A percentile compares a stretch with the other conserved stretches of the same genome.
Evolutionary conservation across 108 stramenopile species (phyloP).

Genomic region (Pseudonitzschia pungens): DNA sequence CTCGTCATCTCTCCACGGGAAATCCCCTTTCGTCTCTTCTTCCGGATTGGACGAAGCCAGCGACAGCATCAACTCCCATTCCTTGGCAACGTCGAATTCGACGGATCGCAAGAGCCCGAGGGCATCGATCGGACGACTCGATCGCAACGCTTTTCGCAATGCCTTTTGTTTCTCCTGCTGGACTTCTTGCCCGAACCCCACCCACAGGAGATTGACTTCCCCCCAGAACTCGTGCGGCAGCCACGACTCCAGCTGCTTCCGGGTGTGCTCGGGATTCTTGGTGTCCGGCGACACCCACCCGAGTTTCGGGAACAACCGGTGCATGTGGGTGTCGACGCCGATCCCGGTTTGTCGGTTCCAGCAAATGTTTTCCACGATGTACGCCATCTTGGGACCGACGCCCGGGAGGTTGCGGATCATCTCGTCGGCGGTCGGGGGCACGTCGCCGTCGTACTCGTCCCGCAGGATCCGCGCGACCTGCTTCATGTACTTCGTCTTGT

Average conservation of each 20-base stretch:
- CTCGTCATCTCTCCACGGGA: constrained; percentile 2
- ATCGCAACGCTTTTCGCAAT: constrained; percentile 66
- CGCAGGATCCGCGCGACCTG: constrained; percentile 61
- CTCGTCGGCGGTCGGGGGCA: constrained; percentile 70
- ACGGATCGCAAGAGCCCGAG: constrained; percentile 58
- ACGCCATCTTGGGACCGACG: constrained; percentile 92
- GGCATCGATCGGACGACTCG: constrained; percentile 63
- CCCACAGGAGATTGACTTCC: constrained; percentile 83
- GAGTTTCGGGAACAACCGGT: constrained; percentile 84
- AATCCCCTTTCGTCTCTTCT: background rate
- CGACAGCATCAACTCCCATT: constrained; percentile 38
- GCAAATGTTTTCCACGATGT: constrained; percentile 79
- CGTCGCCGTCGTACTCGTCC: constrained; percentile 68
- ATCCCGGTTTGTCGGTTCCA: constrained; percentile 71
- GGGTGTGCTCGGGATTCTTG: constrained; percentile 85
- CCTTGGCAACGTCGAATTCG: constrained; percentile 71
- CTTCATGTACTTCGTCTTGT: constrained; percentile 89
- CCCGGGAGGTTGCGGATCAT: constrained; percentile 76
- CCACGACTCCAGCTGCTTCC: constrained; percentile 83
- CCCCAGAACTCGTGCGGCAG: constrained; percentile 79
- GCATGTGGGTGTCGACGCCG: constrained; percentile 95
- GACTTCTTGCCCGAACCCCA: constrained; percentile 91
- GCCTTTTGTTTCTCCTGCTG: constrained; percentile 85
- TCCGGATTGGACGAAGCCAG: background rate
- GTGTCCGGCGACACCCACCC: constrained; percentile 60